Evolutionary conservation across 2,329 filamentous ascomycete genomes (phyloP).

Genomic region (Alternaria ethzedia): DNA sequence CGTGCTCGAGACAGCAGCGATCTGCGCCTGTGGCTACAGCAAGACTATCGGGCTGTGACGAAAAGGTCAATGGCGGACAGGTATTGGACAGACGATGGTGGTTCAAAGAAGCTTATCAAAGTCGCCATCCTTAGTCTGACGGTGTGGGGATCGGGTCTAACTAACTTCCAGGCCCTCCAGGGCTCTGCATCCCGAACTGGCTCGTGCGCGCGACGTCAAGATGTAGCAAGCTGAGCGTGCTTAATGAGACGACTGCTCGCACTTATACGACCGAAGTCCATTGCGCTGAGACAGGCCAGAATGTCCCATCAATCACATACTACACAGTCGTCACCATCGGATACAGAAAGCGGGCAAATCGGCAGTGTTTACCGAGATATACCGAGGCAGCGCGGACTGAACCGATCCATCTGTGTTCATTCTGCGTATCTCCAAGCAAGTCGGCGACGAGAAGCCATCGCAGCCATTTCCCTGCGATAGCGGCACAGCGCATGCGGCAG

Average conservation of each 20-base stretch:
- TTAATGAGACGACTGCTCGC: neutral
- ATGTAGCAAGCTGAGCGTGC: neutral
- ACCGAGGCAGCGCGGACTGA: neutral
- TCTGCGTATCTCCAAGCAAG: neutral
- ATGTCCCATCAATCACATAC: neutral
- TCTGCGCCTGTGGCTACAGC: constrained; percentile 9
- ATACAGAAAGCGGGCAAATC: neutral
- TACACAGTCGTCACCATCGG: neutral
- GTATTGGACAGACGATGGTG: constrained; percentile 24
- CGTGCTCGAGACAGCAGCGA: constrained; percentile 27
- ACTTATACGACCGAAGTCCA: neutral
- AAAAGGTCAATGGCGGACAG: constrained; percentile 11
- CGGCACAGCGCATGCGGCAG: neutral
- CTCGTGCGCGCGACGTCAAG: constrained; percentile 11
- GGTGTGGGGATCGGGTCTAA: constrained; percentile 25
- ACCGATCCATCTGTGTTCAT: neutral
- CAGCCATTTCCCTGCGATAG: neutral
- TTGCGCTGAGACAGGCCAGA: neutral
- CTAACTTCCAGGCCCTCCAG: constrained; percentile 7
- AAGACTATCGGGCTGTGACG: constrained; percentile 5
- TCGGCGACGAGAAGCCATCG: neutral
- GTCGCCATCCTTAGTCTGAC: constrained; percentile 25
- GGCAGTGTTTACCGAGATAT: neutral
- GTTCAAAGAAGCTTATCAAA: constrained; percentile 41
- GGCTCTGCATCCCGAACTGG: constrained; percentile 8